Evolutionary conservation across 2,329 filamentous ascomycete genomes (phyloP).

Genomic region (Hypomyces perniciosus): DNA sequence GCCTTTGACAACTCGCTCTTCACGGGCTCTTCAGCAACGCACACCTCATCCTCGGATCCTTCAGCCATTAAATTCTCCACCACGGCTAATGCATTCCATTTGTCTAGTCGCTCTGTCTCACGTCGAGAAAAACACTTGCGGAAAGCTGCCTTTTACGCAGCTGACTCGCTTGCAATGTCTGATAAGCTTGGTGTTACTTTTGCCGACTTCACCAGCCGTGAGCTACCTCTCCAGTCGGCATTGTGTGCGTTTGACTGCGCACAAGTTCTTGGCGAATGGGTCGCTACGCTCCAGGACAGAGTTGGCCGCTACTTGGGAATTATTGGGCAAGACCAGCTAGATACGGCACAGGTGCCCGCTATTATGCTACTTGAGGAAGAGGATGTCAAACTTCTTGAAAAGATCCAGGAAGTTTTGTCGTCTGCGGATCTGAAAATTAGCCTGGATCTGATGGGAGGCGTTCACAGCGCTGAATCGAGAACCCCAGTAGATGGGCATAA

Average conservation of each 20-base stretch:
- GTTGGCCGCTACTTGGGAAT: constrained; percentile 87
- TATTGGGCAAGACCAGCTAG: constrained; percentile 74
- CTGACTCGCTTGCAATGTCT: constrained; percentile 82
- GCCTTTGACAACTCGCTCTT: constrained; percentile 43
- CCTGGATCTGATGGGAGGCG: constrained; percentile 41
- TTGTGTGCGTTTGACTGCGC: constrained; percentile 93
- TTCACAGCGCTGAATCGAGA: constrained; percentile 47
- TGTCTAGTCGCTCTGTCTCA: constrained; percentile 45
- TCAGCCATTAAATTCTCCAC: constrained; percentile 30
- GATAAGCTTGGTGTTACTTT: constrained; percentile 82
- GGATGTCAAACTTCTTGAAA: constrained; percentile 76
- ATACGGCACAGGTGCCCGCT: constrained; percentile 72
- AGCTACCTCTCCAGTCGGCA: constrained; percentile 82
- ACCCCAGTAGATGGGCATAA: constrained; percentile 54
- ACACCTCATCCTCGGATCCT: constrained; percentile 44
- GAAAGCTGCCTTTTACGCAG: constrained; percentile 92
- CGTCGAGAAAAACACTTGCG: constrained; percentile 82
- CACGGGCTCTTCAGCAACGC: constrained; percentile 46
- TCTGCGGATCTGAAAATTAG: constrained; percentile 77
- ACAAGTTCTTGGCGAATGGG: constrained; percentile 91
- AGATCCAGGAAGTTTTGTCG: constrained; percentile 72
- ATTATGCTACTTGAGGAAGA: constrained; percentile 91
- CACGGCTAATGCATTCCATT: constrained; percentile 9
- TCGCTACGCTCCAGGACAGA: constrained; percentile 85
- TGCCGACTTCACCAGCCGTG: constrained; percentile 74